Evolutionary conservation across 2,329 filamentous ascomycete genomes (phyloP).

Genomic region (Aspergillus clavatus): DNA sequence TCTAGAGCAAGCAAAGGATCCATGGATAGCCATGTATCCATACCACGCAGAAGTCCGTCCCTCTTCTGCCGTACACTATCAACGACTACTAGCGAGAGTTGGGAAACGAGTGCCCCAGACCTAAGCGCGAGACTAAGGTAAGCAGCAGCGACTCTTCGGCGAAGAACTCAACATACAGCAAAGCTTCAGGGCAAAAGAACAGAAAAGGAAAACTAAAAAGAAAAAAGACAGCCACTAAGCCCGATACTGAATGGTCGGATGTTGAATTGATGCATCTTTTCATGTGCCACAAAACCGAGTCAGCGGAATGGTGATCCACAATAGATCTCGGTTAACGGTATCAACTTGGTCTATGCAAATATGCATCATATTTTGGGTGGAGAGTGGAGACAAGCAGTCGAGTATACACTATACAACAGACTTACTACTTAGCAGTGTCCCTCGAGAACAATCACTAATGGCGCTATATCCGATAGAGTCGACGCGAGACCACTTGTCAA

Average conservation of each 20-base stretch:
- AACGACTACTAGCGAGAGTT: no score
- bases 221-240: not conserved
- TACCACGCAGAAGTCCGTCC: not conserved
- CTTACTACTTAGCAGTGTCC: no score
- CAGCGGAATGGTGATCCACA: conserved; percentile 6
- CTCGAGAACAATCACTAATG: no score
- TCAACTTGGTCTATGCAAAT: not conserved
- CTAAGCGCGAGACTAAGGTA: not conserved
- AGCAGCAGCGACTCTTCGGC: not conserved
- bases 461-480: no score
- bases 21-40: conserved; percentile 16
- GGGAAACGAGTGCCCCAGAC: conserved; percentile 1
- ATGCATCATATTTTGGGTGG: not conserved
- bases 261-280: conserved; percentile 1
- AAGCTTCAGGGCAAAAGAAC: not conserved
- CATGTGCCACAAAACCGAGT: conserved; percentile 7
- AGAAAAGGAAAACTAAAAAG: not conserved
- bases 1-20: conserved; percentile 14
- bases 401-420: no score
- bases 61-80: no score
- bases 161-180: not conserved
- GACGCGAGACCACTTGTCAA: no score
- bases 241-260: conserved; percentile 1
- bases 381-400: no score
- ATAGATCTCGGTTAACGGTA: not conserved